Evolutionary conservation across 176 grass and related monocot genomes (phyloP).

Genomic region (Bromus sterilis): DNA sequence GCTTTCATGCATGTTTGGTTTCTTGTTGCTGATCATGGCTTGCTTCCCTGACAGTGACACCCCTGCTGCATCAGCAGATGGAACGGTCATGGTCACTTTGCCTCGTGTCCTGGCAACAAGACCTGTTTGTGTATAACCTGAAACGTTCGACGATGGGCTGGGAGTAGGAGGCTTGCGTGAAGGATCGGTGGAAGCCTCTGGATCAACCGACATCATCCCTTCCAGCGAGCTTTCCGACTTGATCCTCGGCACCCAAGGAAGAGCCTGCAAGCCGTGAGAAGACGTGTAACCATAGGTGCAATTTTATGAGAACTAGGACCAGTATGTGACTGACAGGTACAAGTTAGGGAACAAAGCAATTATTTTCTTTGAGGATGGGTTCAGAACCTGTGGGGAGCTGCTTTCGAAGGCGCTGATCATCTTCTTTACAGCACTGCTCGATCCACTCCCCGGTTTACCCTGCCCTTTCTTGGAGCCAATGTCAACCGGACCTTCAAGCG

Average conservation of each 20-base stretch:
- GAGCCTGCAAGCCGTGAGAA: background rate
- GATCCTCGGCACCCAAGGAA: background rate
- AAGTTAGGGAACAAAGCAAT: too few species aligned
- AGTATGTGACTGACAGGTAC: too few species aligned
- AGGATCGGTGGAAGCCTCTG: background rate
- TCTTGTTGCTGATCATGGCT: background rate
- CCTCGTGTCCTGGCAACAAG: background rate
- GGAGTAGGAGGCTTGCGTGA: background rate
- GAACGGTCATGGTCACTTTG: background rate
- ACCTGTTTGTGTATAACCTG: background rate
- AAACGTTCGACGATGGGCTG: background rate
- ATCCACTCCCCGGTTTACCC: background rate
- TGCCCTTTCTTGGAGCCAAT: constrained; percentile 12
- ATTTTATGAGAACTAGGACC: too few species aligned
- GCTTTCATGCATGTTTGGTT: background rate
- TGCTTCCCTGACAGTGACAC: background rate
- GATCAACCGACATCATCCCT: background rate
- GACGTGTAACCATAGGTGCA: background rate
- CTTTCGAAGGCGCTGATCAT: constrained; percentile 26
- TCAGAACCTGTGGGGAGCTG: constrained; percentile 14
- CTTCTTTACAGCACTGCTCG: constrained; percentile 32
- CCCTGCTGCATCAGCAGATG: background rate
- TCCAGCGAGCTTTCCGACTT: background rate
- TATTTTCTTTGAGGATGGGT: too few species aligned
- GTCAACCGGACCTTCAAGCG: background rate